Base-by-base conservation (phyloP, 1,284 basidiomycete species). In the Tetrapyrgos nigripes region DNA sequence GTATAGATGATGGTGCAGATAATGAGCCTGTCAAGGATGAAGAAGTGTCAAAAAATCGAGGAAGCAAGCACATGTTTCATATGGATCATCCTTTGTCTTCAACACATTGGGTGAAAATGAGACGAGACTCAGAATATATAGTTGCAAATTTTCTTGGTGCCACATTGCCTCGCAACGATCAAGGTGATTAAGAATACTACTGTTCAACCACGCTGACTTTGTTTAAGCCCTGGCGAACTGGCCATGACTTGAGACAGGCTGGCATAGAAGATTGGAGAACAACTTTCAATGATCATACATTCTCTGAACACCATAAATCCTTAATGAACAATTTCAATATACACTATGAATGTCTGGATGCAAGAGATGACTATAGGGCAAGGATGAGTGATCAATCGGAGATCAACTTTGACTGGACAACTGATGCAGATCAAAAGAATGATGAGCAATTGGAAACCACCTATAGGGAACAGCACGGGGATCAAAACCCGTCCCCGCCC, bases 281-380 rank as follows among this genome's bases (percentile, higher is more conserved):
- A 33, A 47, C 64, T 2, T 72, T 68, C 55, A 19, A 50, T 24
- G 1, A 4, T 1, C 52, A 67, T 53, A 14, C 14, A 3, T 70
- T 72, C 49, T 44, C 35, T 19, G 4, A 29, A 8, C 19, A 33
- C 24, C 52, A 65, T 24, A 10, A 26, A 10, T 5, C 55, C 28
- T 21, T 68, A 1, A 71, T 73, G 60, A n/a, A 57, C 59, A n/a
- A n/a, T n/a, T n/a, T 11, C 69, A 72, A 29, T 64, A 68, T 28
- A 62, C n/a, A n/a, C n/a, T n/a, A n/a, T n/a, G n/a, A n/a, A n/a
- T n/a, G n/a, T n/a, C n/a, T n/a, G n/a, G n/a, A 68, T 37, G 19
- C 68, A n/a, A n/a, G n/a, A 46, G 72, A 73, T 57, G 67, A 71
- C n/a, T n/a, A n/a, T n/a, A n/a, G 35, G 70, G 70, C 57, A 54